Evolutionary conservation across 1,284 basidiomycete genomes (phyloP), one percentile per base, ranked within the genome.

Genomic region (Rhodotorula sp.): DNA sequence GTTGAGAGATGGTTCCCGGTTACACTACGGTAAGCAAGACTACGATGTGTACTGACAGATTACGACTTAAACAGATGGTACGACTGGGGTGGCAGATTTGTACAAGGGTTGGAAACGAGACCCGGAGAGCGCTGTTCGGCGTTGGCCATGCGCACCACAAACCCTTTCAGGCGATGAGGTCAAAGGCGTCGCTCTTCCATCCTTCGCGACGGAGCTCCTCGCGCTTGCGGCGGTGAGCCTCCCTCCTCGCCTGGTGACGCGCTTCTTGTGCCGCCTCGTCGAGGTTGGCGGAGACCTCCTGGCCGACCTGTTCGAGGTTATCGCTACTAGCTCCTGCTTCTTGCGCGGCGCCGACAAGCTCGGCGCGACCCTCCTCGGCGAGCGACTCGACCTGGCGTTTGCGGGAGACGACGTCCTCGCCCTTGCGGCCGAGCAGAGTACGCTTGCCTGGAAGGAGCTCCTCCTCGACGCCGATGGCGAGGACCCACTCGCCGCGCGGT

Each of bases 401-500:
- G 53, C 66, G 54, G 1, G 56, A 42, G 30, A 70, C 72, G 42
- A 75, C 64, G 62, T 75, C 74, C 29, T 59, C 53, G 51, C 69
- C 71, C 44, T 64, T 33, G 33, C 37, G 62, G 7, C 68, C 67
- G 44, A 71, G 58, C 17, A 58, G 69, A 46, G 70, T 72, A 24
- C 59, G 63, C 57, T 80, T 77, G 56, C 81, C 80, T 5, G 81
- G 82, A 75, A 83, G 80, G 61, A 83, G 75, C 77, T 82, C 62
- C 74, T 83, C 82, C 68, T 82, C 81, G 20, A 82, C 81, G 45
- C 83, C 83, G 67, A 84, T 81, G 63, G 82, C 80, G 55, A 84
- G 77, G 63, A 83, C 78, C 76, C 80, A 83, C 73, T 82, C 83
- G 62, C 82, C 81, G 58, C 79, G 76, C 61, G 80, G 76, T 2